Base-by-base conservation (phyloP, 805 yeast species). In the Nematodospora valgi region DNA sequence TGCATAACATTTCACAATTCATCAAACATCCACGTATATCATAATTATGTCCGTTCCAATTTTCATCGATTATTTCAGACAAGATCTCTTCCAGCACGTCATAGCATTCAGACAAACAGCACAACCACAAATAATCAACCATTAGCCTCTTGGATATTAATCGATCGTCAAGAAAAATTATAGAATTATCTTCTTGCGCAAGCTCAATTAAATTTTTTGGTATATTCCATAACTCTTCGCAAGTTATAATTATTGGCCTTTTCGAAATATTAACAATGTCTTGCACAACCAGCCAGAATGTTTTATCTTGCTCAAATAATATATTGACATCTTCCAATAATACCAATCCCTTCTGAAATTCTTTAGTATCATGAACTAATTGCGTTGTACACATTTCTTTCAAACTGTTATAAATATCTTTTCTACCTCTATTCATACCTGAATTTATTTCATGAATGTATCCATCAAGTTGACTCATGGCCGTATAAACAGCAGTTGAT, bases 271-370 rank as follows among this genome's bases (percentile, higher is more conserved):
- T 65, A 25, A 87, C 56, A 10, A 86, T 67, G 32, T 76, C 80
- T 30, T 72, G 74, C 2, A 87, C 68, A 2, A 82, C 78, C 1
- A 68, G 51, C 96, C 97, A 93, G 51, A 91, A 89, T 2, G 78
- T 78, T 38, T 74, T 76, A 48, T 93, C 98, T 21, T 74, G 78
- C 35, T 78, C 86, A 48, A 82, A 86, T 13, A 89, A 54, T 8
- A 86, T 65, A 52, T 91, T 96, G 26, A 85, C 89, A 48, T 91
- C 96, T 47, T 89, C 96, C 38, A 91, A 68, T 22, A 93, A 57
- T 4, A 93, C 80, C 5, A 87, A 62, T 6, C 91, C 88, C 39
- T 76, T 70, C 40, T 72, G 78, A 33, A 72, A 72, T 14, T 48
- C 48, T 11, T 47, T 41, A 3, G 37, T 42, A 24, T 44, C 40